Conservation (phyloP, 306 rosid species). For the Clitoria ternatea region DNA sequence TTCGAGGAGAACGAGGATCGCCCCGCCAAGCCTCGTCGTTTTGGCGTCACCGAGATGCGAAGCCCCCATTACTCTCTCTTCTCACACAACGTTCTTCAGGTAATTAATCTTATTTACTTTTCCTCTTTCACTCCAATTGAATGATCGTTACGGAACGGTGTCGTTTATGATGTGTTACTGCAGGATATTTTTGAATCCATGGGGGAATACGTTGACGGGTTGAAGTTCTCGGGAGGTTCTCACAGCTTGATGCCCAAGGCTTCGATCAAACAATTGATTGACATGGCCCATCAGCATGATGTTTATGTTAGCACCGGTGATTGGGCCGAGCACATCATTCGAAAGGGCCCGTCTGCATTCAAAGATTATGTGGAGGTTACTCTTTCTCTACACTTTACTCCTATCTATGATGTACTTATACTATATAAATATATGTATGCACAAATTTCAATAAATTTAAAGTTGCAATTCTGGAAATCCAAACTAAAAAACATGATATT, state of each 20-base stretch:
- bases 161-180: too few species aligned
- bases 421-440: too few species aligned
- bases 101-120: neutral
- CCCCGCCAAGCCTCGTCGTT: constrained; percentile 78
- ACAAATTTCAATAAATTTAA: too few species aligned
- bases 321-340: constrained; percentile 80
- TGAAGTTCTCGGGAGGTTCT: constrained; percentile 84
- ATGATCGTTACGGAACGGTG: neutral
- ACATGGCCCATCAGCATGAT: constrained; percentile 73
- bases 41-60: constrained; percentile 84
- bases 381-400: too few species aligned
- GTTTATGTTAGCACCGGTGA: constrained; percentile 89
- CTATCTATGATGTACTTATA: too few species aligned
- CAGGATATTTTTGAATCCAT: constrained; percentile 76
- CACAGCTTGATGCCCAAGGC: constrained; percentile 73
- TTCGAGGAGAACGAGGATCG: constrained; percentile 85
- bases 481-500: too few species aligned
- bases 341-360: constrained; percentile 70
- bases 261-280: constrained; percentile 61
- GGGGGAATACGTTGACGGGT: constrained; percentile 88
- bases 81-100: constrained; percentile 66
- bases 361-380: constrained; percentile 77
- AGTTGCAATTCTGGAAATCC: too few species aligned
- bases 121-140: neutral
- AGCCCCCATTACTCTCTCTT: constrained; percentile 58